A percentile compares a stretch with the other conserved stretches of the same genome.
phyloP scores from a whole-genome alignment of 1,284 basidiomycete species.

The Malassezia slooffiae region DNA sequence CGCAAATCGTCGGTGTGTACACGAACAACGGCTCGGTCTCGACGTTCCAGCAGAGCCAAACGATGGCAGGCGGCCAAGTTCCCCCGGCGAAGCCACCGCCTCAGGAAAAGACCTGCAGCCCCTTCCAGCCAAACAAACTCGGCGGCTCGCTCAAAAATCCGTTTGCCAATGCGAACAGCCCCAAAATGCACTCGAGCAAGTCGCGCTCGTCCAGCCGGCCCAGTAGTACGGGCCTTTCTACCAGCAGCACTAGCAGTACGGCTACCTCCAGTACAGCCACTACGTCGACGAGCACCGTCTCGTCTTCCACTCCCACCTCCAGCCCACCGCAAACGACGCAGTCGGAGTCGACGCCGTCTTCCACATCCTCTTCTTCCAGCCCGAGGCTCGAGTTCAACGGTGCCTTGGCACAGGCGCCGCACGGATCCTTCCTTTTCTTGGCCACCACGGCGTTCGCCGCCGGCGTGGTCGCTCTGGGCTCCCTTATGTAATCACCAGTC shows the following conservation, averaged over 20 bases:
- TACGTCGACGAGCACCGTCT: background rate
- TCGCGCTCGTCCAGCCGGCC: no score
- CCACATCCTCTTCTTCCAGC: no score
- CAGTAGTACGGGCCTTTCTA: no score
- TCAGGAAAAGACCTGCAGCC: background rate
- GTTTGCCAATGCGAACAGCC: background rate
- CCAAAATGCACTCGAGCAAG: background rate
- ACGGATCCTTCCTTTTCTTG: no score
- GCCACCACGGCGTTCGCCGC: no score
- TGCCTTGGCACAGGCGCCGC: no score
- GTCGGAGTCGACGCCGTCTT: no score
- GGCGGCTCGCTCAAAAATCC: slow-evolving; percentile 5
- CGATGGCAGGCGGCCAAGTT: background rate
- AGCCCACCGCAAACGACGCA: background rate
- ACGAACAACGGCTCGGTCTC: slow-evolving; percentile 16
- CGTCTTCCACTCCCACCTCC: background rate
- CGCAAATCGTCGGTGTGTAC: slow-evolving; percentile 33
- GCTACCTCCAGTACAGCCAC: background rate
- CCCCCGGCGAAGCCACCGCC: slow-evolving; percentile 8
- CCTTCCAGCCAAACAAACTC: slow-evolving; percentile 3
- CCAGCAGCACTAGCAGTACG: no score
- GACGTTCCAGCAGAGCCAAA: slow-evolving; percentile 35
- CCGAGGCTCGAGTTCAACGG: no score
- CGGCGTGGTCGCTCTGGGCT: no score
- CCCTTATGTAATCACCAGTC: no score